These are phyloP conservation scores for Phytopythium ostracodes DNA, from an alignment of 352 stramenopile species.

Conservation along the genomic window DNA sequence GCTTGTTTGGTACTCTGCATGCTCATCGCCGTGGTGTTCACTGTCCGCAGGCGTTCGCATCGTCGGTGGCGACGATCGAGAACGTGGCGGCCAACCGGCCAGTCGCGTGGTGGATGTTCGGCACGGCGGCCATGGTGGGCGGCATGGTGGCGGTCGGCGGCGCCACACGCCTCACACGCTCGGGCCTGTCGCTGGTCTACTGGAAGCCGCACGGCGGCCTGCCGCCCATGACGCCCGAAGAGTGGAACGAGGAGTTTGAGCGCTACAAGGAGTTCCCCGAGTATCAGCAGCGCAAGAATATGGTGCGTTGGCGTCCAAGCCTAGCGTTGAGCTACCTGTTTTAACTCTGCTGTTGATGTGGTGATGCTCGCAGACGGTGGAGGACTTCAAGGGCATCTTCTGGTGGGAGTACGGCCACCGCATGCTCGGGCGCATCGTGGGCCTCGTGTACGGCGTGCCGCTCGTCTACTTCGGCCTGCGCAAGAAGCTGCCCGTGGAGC, in stretches of 20 bases:
- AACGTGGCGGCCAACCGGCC: conserved; percentile 82
- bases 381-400: conserved; percentile 99
- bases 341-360: neutral
- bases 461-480: conserved; percentile 92
- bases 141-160: conserved; percentile 98
- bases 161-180: conserved; percentile 96
- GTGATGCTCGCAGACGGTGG: conserved; percentile 73
- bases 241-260: conserved; percentile 97
- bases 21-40: neutral
- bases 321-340: neutral
- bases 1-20: neutral
- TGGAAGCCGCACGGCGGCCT: conserved; percentile 95
- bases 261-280: conserved; percentile 99
- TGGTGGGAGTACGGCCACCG: conserved; percentile 96
- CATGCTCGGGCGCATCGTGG: conserved; percentile 96
- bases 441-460: conserved; percentile 91
- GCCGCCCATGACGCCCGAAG: conserved; percentile 88
- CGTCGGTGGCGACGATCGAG: conserved; percentile 61
- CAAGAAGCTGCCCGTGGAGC: conserved; percentile 69
- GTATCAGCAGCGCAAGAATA: conserved; percentile 94
- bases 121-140: conserved; percentile 92
- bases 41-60: conserved; percentile 38
- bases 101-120: conserved; percentile 94
- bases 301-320: conserved; percentile 52
- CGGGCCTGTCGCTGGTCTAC: conserved; percentile 95